phyloP scores from a whole-genome alignment of 2,329 filamentous ascomycete genomes.

The Chaetomium strumarium region DNA sequence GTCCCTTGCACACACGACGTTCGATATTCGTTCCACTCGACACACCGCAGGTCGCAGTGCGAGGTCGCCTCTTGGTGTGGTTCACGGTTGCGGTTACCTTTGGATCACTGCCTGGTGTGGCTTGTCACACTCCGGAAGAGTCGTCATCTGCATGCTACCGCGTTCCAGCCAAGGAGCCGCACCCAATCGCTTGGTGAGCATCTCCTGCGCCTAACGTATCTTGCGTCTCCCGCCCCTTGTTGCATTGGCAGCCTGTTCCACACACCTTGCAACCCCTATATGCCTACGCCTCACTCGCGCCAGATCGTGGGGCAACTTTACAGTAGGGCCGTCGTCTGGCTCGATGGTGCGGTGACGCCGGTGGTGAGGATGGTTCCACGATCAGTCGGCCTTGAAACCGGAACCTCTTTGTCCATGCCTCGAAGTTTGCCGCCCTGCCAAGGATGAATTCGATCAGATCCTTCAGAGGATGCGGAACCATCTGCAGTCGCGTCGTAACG shows the following conservation, averaged over 20 bases:
- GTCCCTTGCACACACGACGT: constrained; percentile 1
- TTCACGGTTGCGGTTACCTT: neutral
- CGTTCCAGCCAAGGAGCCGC: neutral
- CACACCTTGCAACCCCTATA: constrained; percentile 1
- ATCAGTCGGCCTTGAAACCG: neutral
- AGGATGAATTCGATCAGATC: neutral
- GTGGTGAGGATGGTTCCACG: neutral
- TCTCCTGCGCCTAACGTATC: neutral
- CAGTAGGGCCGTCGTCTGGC: no score
- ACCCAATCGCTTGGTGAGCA: constrained; percentile 9
- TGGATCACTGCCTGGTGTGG: neutral
- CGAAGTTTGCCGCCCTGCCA: neutral
- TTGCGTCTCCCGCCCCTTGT: constrained; percentile 7
- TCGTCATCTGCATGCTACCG: neutral
- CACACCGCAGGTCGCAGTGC: neutral
- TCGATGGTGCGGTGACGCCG: no score
- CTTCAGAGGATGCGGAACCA: neutral
- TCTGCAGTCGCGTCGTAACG: neutral
- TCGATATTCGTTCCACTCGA: neutral
- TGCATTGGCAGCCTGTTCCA: constrained; percentile 7
- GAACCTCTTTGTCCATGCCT: neutral
- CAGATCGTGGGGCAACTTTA: no score
- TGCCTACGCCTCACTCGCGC: no score
- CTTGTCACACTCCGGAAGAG: neutral
- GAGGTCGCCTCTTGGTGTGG: neutral